These are phyloP conservation scores for Ceratobasidium papillatum DNA, from an alignment of 1,284 basidiomycete genomes.

Conservation along the genomic window DNA sequence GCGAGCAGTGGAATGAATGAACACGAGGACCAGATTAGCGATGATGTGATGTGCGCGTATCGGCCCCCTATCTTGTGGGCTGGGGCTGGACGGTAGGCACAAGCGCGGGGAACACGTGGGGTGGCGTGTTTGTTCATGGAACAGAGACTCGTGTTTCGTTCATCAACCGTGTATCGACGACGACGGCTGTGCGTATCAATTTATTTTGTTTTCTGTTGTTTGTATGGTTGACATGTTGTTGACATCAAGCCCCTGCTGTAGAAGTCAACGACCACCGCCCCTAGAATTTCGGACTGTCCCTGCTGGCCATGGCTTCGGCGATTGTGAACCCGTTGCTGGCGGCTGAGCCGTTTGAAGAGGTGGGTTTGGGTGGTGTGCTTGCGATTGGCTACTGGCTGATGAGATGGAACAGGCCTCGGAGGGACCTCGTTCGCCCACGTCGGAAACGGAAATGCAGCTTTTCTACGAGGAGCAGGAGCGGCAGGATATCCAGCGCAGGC, in stretches of 20 bases:
- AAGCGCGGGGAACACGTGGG: slow-evolving; percentile 39
- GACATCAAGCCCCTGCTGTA: background rate
- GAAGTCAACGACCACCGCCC: background rate
- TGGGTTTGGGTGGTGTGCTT: background rate
- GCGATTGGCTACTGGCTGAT: background rate
- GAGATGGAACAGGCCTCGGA: slow-evolving; percentile 10
- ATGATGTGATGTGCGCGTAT: slow-evolving; percentile 5
- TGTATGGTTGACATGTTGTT: background rate
- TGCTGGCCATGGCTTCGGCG: slow-evolving; percentile 26
- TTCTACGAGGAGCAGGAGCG: slow-evolving; percentile 35
- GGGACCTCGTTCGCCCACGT: slow-evolving; percentile 26
- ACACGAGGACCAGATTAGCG: slow-evolving; percentile 12
- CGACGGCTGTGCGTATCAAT: slow-evolving; percentile 2
- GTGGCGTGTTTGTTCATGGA: slow-evolving; percentile 13
- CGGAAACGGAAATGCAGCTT: slow-evolving; percentile 31
- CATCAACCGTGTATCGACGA: slow-evolving; percentile 13
- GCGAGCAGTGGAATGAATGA: background rate
- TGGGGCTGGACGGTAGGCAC: slow-evolving; percentile 27
- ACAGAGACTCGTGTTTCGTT: slow-evolving; percentile 1
- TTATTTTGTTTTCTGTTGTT: background rate
- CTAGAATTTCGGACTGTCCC: background rate
- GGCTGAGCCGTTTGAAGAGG: slow-evolving; percentile 38
- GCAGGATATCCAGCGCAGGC: slow-evolving; percentile 30
- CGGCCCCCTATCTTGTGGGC: slow-evolving; percentile 14
- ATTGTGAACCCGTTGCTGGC: slow-evolving; percentile 29